Base-by-base conservation (phyloP, 768 basidiomycete genomes). In the Megacollybia marginata region DNA sequence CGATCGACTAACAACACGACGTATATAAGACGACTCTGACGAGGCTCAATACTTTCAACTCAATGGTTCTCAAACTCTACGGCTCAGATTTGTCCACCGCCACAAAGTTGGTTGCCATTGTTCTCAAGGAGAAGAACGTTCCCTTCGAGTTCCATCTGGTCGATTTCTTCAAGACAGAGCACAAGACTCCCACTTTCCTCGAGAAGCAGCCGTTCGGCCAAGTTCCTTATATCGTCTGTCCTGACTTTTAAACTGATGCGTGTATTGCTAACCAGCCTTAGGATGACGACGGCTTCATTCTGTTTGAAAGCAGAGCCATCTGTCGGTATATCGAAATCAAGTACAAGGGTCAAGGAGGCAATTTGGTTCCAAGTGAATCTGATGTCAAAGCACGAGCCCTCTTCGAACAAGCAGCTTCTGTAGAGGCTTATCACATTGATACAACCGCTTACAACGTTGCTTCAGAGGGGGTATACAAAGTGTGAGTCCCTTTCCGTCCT, bases 231-330 rank as follows among this genome's bases (percentile, higher is more conserved):
- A 69, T 84, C 48, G 76, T 74, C 50, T 33, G 67, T 59, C 33
- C 47, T 48, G 4, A 48, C 34, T 5, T 47, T 23, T 36, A 33
- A 28, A 12, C 34, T 10, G 13, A 33, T n/a, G 9, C 23, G 19
- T n/a, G 32, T 48, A 18, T n/a, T 49, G 31, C n/a, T 28, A 28
- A 28, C 6, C 47, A 34, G 15, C 42, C 15, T 6, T 47, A 77
- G 75, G 66, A 77, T 47, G 80, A 83, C 20, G 78, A 79, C 42
- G 82, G 81, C 5, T 78, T 83, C 62, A 66, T 75, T 49, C 55
- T 88, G 23, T 85, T 73, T 60, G 82, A 84, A 57, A 74, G 74
- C 36, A 77, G 82, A 12, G 82, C 82, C 1, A 83, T 86, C 52
- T 62, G 58, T 34, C 74, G 78, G 12, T 88, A 86, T 59, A 57